These are phyloP conservation scores for Exserohilum turcica DNA, from an alignment of 2,329 filamentous ascomycete species.

Conservation along the genomic window DNA sequence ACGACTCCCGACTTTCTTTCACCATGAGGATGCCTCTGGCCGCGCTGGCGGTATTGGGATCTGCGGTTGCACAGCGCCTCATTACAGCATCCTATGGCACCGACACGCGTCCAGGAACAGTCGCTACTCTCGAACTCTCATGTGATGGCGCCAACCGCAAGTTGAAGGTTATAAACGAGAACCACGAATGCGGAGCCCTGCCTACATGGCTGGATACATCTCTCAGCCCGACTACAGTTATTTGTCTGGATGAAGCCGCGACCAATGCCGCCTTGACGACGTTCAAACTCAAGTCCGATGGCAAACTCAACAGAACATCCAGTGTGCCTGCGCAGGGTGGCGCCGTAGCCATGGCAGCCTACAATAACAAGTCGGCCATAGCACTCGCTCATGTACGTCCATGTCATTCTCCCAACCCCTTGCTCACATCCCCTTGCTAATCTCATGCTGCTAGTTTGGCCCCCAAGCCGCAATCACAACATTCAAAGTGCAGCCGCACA, in stretches of 20 bases:
- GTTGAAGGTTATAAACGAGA: slow-evolving; percentile 54
- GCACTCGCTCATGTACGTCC: slow-evolving; percentile 37
- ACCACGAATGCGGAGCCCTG: slow-evolving; percentile 57
- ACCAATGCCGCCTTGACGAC: slow-evolving; percentile 49
- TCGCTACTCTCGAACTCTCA: slow-evolving; percentile 47
- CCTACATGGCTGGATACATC: slow-evolving; percentile 67
- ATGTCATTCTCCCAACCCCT: neutral
- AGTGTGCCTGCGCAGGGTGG: slow-evolving; percentile 45
- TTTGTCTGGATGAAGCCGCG: slow-evolving; percentile 67
- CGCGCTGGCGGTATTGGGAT: slow-evolving; percentile 19
- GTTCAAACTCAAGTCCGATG: slow-evolving; percentile 32
- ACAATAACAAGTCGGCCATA: slow-evolving; percentile 48
- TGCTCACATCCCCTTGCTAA: neutral
- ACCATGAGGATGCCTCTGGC: slow-evolving; percentile 18
- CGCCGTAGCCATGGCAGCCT: slow-evolving; percentile 51
- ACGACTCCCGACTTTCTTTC: neutral
- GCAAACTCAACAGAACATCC: slow-evolving; percentile 45
- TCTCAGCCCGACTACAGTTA: slow-evolving; percentile 56
- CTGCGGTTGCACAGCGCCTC: slow-evolving; percentile 32
- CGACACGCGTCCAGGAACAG: slow-evolving; percentile 37
- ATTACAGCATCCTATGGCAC: slow-evolving; percentile 52
- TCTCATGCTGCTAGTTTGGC: slow-evolving; percentile 39
- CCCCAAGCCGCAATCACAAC: slow-evolving; percentile 48
- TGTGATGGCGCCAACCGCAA: slow-evolving; percentile 9
- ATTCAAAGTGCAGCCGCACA: slow-evolving; percentile 27